phyloP scores from a whole-genome alignment of 441 rosid species.

The Adansonia gregorii region DNA sequence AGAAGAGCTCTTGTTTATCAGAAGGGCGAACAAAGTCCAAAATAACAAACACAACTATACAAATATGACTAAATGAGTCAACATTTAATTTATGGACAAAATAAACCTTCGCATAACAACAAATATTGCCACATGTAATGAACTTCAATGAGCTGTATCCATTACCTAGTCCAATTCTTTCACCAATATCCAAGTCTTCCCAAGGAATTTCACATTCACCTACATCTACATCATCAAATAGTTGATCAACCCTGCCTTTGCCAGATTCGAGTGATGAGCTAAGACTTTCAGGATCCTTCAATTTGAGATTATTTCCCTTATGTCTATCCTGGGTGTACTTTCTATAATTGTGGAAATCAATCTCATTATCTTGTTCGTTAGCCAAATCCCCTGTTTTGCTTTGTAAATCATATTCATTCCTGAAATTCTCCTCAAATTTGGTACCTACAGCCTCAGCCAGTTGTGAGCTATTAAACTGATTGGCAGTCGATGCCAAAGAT shows the following conservation, averaged over 20 bases:
- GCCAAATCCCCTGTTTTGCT: constrained; percentile 32
- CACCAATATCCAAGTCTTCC: constrained; percentile 95
- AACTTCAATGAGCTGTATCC: constrained; percentile 29
- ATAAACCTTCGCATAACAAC: constrained; percentile 13
- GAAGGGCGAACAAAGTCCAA: not conserved
- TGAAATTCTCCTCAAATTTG: constrained; percentile 39
- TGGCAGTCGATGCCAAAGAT: constrained; percentile 42
- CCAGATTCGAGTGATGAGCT: constrained; percentile 65
- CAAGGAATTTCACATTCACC: constrained; percentile 96
- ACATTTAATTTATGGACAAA: constrained; percentile 7
- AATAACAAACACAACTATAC: constrained; percentile 11
- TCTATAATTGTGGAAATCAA: constrained; percentile 50
- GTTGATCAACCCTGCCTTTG: constrained; percentile 56
- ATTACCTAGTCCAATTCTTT: constrained; percentile 98
- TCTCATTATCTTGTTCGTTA: constrained; percentile 52
- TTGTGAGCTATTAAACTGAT: constrained; percentile 41
- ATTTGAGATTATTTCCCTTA: constrained; percentile 52
- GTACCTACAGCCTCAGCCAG: constrained; percentile 42
- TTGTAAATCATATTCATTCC: constrained; percentile 42
- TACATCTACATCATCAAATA: constrained; percentile 89
- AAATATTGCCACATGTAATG: constrained; percentile 8
- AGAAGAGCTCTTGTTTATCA: not conserved
- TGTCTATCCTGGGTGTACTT: constrained; percentile 60
- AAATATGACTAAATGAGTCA: constrained; percentile 8
- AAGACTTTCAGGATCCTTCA: constrained; percentile 70